phyloP scores from a whole-genome alignment of 805 yeast genomes.

The Barnettozyma botsteinii region DNA sequence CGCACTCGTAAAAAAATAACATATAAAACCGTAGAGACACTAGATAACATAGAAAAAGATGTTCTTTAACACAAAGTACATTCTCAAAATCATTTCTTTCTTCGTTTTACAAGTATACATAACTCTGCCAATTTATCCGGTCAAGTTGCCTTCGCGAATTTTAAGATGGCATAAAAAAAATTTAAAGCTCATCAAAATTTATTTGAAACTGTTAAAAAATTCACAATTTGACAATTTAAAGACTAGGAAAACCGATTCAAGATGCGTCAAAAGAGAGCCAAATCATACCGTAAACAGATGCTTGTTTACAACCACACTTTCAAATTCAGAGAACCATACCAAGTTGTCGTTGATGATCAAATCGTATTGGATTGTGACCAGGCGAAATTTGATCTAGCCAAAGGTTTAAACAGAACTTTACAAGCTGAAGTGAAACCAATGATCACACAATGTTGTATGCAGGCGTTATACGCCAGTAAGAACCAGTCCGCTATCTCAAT shows the following conservation, averaged over 20 bases:
- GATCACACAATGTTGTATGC: constrained; percentile 96
- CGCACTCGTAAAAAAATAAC: too few relatives aligned
- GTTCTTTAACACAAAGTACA: too few relatives aligned
- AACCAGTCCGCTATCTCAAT: constrained; percentile 72
- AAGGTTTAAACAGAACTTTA: constrained; percentile 72
- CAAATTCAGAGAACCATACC: constrained; percentile 91
- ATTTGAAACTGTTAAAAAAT: too few relatives aligned
- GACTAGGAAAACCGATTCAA: constrained; percentile 9
- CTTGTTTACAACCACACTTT: constrained; percentile 77
- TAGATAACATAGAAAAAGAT: too few relatives aligned
- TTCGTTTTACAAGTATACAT: too few relatives aligned
- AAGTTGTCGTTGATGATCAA: constrained; percentile 80
- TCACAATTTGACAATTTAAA: too few relatives aligned
- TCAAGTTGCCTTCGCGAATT: too few relatives aligned
- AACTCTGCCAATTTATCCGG: too few relatives aligned
- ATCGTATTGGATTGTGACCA: constrained; percentile 59
- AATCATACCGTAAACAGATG: constrained; percentile 90
- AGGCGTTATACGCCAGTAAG: constrained; percentile 65
- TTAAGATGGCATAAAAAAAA: too few relatives aligned
- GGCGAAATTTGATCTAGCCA: constrained; percentile 71
- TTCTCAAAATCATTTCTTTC: too few relatives aligned
- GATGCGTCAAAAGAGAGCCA: constrained; percentile 97
- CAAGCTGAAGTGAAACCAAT: constrained; percentile 83
- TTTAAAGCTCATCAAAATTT: background rate
- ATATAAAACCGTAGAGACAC: too few relatives aligned